These are phyloP conservation scores for cucumber (Cucumis sativus) DNA, from an alignment of 306 rosid species.

Conservation along the genomic window DNA sequence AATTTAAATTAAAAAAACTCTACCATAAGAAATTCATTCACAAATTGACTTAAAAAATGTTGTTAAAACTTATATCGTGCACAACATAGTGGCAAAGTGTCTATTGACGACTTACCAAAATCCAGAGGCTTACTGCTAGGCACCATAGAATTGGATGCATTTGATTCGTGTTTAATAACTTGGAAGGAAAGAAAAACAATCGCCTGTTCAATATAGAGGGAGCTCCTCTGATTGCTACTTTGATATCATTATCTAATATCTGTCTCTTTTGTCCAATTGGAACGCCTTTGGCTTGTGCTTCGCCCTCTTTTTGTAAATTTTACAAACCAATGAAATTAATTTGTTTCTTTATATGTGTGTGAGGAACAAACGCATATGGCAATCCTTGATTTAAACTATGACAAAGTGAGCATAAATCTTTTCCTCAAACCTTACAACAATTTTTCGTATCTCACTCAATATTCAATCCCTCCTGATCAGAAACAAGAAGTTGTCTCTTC, in stretches of 20 bases:
- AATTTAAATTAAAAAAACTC: background rate
- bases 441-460: slow-evolving; percentile 38
- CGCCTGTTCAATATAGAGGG: too few relatives aligned
- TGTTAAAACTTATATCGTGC: background rate
- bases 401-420: slow-evolving; percentile 24
- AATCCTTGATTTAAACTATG: background rate
- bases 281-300: too few relatives aligned
- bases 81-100: background rate
- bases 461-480: slow-evolving; percentile 43
- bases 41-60: background rate
- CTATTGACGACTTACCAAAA: slow-evolving; percentile 31
- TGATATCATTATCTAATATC: too few relatives aligned
- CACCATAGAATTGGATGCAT: slow-evolving; percentile 22
- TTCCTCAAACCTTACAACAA: slow-evolving; percentile 77
- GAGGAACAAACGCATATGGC: background rate
- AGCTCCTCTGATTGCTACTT: too few relatives aligned
- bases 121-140: slow-evolving; percentile 45
- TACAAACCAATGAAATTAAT: too few relatives aligned
- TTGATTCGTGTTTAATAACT: too few relatives aligned
- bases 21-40: background rate
- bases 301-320: too few relatives aligned
- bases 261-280: too few relatives aligned
- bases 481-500: slow-evolving; percentile 50
- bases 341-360: too few relatives aligned
- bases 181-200: too few relatives aligned